Evolutionary conservation across 768 basidiomycete species (phyloP).

Genomic region (Fomitopsis serialis): DNA sequence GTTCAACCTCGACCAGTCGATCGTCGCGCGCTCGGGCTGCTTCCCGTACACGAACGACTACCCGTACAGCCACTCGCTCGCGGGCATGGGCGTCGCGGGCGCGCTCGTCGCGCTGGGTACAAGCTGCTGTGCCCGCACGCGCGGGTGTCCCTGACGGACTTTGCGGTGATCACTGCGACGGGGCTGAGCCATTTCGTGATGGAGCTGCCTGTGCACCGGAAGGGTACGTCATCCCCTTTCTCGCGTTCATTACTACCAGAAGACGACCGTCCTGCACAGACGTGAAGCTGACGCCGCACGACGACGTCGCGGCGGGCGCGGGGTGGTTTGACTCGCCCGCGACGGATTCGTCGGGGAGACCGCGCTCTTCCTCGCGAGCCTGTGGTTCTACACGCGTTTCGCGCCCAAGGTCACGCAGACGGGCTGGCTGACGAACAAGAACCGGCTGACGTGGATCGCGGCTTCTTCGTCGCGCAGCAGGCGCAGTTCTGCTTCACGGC

Average conservation of each 20-base stretch:
- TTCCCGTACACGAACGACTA: conserved; percentile 30
- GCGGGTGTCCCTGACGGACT: conserved; percentile 16
- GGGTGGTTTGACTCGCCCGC: conserved; percentile 22
- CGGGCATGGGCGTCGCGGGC: conserved; percentile 20
- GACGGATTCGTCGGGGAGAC: conserved; percentile 21
- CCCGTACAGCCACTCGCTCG: conserved; percentile 26
- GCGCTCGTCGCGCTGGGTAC: conserved; percentile 16
- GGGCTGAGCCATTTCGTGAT: conserved; percentile 24
- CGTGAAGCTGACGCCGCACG: conserved; percentile 23
- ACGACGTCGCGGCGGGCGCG: conserved; percentile 13
- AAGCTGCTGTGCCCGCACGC: conserved; percentile 11
- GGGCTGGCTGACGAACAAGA: conserved; percentile 16
- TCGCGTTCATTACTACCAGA: neutral
- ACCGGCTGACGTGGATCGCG: conserved; percentile 16
- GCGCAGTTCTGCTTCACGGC: conserved; percentile 24
- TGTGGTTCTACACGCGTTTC: conserved; percentile 22
- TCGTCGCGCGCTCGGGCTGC: conserved; percentile 18
- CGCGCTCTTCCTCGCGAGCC: conserved; percentile 19
- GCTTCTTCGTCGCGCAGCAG: conserved; percentile 22
- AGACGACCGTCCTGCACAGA: conserved; percentile 8
- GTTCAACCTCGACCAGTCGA: conserved; percentile 19
- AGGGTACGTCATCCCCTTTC: conserved; percentile 9
- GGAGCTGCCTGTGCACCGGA: conserved; percentile 25
- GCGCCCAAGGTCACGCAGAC: conserved; percentile 17
- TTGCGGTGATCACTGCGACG: conserved; percentile 14